phyloP scores from a whole-genome alignment of 1,284 basidiomycete species.

The Ustilago xerochloae region DNA sequence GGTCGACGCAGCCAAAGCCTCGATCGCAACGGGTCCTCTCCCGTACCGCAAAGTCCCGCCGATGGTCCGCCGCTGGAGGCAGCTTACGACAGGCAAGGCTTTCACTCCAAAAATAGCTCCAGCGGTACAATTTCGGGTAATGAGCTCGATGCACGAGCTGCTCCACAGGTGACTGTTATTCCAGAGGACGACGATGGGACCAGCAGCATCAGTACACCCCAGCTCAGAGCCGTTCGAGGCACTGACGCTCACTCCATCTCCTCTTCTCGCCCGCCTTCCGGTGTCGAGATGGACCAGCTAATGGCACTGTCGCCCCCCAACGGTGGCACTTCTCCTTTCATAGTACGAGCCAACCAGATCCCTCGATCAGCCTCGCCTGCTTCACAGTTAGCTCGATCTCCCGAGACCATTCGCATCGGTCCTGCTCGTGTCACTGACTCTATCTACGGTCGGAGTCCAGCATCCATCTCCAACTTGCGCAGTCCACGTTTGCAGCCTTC shows the following conservation, averaged over 20 bases:
- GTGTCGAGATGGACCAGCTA: not conserved
- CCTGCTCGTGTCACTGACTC: constrained; percentile 28
- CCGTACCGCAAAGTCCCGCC: constrained; percentile 18
- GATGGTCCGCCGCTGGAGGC: constrained; percentile 8
- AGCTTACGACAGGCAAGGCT: constrained; percentile 10
- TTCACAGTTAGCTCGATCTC: constrained; percentile 38
- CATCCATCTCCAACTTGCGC: constrained; percentile 30
- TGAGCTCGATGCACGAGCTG: constrained; percentile 10
- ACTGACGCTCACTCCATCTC: not conserved
- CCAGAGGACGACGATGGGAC: constrained; percentile 29
- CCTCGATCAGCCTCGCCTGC: constrained; percentile 38
- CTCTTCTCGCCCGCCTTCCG: not conserved
- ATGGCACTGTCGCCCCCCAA: constrained; percentile 26
- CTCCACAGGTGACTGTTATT: constrained; percentile 38
- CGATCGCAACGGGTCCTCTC: constrained; percentile 23
- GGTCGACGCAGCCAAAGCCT: constrained; percentile 26
- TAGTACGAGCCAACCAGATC: constrained; percentile 9
- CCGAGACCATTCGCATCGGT: constrained; percentile 42
- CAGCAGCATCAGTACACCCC: constrained; percentile 4
- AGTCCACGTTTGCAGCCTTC: constrained; percentile 32
- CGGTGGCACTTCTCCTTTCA: not conserved
- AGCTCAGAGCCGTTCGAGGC: not conserved
- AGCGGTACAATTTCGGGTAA: constrained; percentile 19
- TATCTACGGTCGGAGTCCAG: constrained; percentile 42
- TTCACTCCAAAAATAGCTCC: constrained; percentile 36